A percentile compares a stretch with the other conserved stretches of the same genome.
phyloP scores from a whole-genome alignment of 129 eudicot genomes.

The Tanacetum coccineum region DNA sequence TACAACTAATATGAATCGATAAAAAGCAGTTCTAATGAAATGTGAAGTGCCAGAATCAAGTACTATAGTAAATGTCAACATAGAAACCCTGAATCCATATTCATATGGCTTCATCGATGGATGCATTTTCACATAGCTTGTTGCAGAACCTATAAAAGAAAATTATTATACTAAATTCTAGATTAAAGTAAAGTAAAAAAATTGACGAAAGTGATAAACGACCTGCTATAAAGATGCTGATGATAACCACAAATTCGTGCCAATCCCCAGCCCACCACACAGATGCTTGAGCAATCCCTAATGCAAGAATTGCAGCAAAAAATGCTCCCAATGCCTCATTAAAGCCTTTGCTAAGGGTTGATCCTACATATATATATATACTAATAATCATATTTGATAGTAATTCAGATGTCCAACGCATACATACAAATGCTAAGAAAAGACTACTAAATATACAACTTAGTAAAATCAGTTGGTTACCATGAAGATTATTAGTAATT shows the following conservation, averaged over 20 bases:
- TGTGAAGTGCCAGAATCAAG: conserved; percentile 63
- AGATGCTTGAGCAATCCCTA: conserved; percentile 61
- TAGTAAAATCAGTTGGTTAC: too few species aligned
- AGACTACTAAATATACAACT: too few species aligned
- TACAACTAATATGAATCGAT: conserved; percentile 62
- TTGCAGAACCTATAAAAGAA: conserved; percentile 40
- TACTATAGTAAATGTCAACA: conserved; percentile 68
- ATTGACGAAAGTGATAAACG: background rate
- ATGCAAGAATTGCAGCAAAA: conserved; percentile 62
- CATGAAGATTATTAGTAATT: too few species aligned
- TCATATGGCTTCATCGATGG: conserved; percentile 84
- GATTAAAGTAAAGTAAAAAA: background rate
- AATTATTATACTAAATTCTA: background rate
- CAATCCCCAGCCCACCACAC: conserved; percentile 36
- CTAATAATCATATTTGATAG: too few species aligned
- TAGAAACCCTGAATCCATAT: conserved; percentile 77
- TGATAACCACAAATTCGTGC: conserved; percentile 54
- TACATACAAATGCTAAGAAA: too few species aligned
- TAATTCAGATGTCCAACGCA: too few species aligned
- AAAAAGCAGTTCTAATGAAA: conserved; percentile 55
- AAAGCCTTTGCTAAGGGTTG: conserved; percentile 80
- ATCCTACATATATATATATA: conserved; percentile 59
- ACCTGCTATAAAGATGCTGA: conserved; percentile 69
- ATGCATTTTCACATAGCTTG: conserved; percentile 63
- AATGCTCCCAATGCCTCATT: conserved; percentile 78